These are phyloP conservation scores for Solanum phureja DNA, from an alignment of 257 asterid genomes.

Conservation along the genomic window DNA sequence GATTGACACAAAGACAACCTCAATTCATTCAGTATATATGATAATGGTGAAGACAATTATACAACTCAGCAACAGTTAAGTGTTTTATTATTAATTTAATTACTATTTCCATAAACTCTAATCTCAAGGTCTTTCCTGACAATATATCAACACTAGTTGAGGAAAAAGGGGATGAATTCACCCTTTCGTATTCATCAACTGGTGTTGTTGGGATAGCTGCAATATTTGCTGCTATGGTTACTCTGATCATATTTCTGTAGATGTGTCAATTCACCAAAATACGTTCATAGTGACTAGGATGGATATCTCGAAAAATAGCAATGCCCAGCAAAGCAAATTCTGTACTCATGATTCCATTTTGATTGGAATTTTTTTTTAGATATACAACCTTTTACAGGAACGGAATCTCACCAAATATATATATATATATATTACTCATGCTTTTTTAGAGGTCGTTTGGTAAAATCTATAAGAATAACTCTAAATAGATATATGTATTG, in stretches of 20 bases:
- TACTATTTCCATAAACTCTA: slow-evolving; percentile 16
- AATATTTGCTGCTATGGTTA: slow-evolving; percentile 35
- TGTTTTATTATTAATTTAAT: not conserved
- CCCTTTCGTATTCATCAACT: slow-evolving; percentile 47
- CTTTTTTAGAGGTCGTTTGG: too few relatives aligned
- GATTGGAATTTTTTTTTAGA: too few relatives aligned
- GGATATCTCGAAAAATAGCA: not conserved
- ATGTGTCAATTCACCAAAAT: not conserved
- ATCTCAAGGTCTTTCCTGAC: slow-evolving; percentile 62
- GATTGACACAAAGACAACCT: too few relatives aligned
- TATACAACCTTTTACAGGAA: too few relatives aligned
- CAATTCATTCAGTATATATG: too few relatives aligned
- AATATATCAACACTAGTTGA: slow-evolving; percentile 7
- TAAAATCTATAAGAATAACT: too few relatives aligned
- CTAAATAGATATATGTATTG: too few relatives aligned
- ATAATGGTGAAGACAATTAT: too few relatives aligned
- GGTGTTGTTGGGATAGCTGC: slow-evolving; percentile 59
- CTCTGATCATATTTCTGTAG: not conserved
- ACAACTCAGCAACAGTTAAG: too few relatives aligned
- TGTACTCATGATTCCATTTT: not conserved
- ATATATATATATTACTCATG: too few relatives aligned
- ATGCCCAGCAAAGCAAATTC: not conserved
- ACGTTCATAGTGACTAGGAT: not conserved
- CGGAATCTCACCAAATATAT: too few relatives aligned
- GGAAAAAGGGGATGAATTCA: not conserved